Percentiles rank a stretch among this genome's conserved stretches.
phyloP scores from a whole-genome alignment of 2,329 filamentous ascomycete genomes.

The Xenosphaeropsis pyriputrescens region DNA sequence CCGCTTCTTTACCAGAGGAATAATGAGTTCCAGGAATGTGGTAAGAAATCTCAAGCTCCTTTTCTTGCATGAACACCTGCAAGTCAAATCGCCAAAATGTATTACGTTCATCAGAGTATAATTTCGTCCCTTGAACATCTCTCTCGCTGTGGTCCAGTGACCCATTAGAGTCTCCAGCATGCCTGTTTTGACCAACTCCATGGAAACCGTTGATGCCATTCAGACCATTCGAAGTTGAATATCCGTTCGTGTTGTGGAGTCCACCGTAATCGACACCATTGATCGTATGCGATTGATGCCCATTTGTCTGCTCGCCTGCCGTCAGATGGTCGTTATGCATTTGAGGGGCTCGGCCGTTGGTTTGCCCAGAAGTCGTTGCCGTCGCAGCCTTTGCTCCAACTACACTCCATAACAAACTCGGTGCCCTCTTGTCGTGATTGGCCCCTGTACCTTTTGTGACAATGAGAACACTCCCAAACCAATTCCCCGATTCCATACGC shows the following conservation, averaged over 20 bases:
- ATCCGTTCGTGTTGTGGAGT: not conserved
- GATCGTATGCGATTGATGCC: not conserved
- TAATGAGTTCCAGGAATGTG: constrained; percentile 51
- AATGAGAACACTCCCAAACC: constrained; percentile 77
- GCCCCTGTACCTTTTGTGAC: constrained; percentile 47
- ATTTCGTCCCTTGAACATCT: constrained; percentile 35
- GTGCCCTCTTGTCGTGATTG: constrained; percentile 10
- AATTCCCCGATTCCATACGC: constrained; percentile 51
- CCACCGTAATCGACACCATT: constrained; percentile 3
- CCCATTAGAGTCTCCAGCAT: too few species aligned
- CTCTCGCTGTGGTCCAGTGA: constrained; percentile 8
- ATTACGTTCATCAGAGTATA: constrained; percentile 51
- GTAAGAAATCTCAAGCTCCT: constrained; percentile 70
- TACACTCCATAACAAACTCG: constrained; percentile 40
- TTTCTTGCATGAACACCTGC: constrained; percentile 55
- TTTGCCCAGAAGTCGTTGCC: constrained; percentile 1
- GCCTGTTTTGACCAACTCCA: too few species aligned
- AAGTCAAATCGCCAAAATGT: constrained; percentile 94
- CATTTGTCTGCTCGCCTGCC: not conserved
- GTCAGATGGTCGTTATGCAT: not conserved
- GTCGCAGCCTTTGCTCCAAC: constrained; percentile 3
- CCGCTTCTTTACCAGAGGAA: constrained; percentile 37
- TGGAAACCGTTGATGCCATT: not conserved
- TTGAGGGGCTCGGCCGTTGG: not conserved
- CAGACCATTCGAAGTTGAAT: not conserved